Base-by-base conservation (phyloP, 2,329 filamentous ascomycete species). In the Graphilbum fragrans region DNA sequence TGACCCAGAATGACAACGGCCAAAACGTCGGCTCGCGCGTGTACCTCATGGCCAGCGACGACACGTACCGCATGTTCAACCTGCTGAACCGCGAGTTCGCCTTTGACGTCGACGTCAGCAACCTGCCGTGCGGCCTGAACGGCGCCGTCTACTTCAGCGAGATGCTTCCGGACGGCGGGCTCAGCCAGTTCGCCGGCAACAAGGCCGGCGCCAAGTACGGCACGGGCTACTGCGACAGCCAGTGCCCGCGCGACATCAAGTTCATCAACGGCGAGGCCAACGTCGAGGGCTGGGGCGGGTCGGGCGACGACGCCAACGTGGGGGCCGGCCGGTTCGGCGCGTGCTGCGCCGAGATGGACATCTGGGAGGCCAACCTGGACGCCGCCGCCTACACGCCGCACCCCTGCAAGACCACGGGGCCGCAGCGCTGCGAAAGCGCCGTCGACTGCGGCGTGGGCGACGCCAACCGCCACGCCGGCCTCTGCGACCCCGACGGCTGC, bases 401-500 rank as follows among this genome's bases (percentile, higher is more conserved):
- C 57, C 65, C 70, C 19, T 79, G 75, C 63, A 60, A 60, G 41
- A 57, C 57, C 22, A 50, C 58, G n/a, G 66, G 64, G 42, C 63
- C 57, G 51, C 44, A 50, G 38, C 48, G 49, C 17, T 77, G 72
- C 63, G 53, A 52, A 0, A 57, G 59, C 27, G 18, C 55, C 18
- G 67, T 29, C 41, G 47, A 46, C 16, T 74, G 69, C 49, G 71
- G 72, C 58, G 6, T 51, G 55, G 37, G 38, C 45, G 21, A 43
- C 46, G n/a, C 25, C 49, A 70, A 74, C 49, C 74, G 74, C 38
- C 49, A 50, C 34, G 60, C 55, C 14, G 74, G 74, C 44, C 58
- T 69, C 35, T 82, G 77, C 60, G 77, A 81, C 56, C 70, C 71
- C 44, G 71, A 76, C 47, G 77, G 77, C 19, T 82, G 77, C 52